These are phyloP conservation scores for Ophiostoma sp. DNA, from an alignment of 2,329 filamentous ascomycete genomes.

Conservation along the genomic window DNA sequence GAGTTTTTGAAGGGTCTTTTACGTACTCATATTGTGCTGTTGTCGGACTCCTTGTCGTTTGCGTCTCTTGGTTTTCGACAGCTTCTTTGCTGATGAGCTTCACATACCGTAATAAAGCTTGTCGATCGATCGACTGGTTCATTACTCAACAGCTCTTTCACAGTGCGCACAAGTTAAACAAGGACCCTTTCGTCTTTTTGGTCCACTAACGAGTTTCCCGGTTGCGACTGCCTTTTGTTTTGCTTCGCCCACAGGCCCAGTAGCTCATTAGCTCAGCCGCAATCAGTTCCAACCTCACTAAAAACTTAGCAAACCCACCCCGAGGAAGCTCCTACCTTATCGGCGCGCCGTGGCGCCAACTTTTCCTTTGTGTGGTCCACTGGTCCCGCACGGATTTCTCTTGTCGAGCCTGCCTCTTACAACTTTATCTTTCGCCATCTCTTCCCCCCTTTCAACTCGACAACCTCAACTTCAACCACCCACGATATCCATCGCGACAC, in stretches of 20 bases:
- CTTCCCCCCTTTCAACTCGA: not conserved
- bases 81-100: too few species aligned
- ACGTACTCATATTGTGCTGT: not conserved
- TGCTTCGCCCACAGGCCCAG: not conserved
- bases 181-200: not conserved
- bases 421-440: not conserved
- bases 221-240: not conserved
- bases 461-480: not conserved
- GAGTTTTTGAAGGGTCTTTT: not conserved
- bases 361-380: too few species aligned
- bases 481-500: not conserved
- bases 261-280: conserved; percentile 8
- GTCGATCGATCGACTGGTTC: not conserved
- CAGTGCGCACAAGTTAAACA: not conserved
- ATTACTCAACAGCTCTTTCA: not conserved
- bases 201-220: not conserved
- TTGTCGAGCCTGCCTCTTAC: not conserved
- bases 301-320: not conserved
- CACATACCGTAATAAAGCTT: not conserved
- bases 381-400: not conserved
- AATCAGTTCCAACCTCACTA: not conserved
- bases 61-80: too few species aligned
- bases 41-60: not conserved
- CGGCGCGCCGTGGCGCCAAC: too few species aligned
- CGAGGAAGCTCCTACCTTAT: not conserved